phyloP scores from a whole-genome alignment of 441 rosid species.

The Erodium moschatum region DNA sequence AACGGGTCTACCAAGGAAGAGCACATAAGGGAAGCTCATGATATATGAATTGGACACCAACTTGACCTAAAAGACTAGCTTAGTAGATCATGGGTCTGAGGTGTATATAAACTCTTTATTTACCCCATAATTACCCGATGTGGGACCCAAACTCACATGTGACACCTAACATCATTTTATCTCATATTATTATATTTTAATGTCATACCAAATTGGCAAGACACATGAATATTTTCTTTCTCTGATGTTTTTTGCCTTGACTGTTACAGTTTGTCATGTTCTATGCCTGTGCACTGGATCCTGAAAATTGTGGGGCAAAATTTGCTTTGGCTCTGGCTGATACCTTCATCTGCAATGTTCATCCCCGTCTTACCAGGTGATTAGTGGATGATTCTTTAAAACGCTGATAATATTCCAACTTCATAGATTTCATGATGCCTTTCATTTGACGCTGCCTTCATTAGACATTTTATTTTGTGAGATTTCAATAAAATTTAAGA shows the following conservation, averaged over 20 bases:
- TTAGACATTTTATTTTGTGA: neutral
- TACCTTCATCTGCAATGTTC: conserved; percentile 33
- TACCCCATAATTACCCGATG: no score
- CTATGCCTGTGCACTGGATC: conserved; percentile 78
- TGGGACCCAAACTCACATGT: no score
- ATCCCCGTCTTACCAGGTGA: conserved; percentile 48
- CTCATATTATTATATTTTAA: neutral
- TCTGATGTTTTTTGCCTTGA: neutral
- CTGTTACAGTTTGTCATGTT: conserved; percentile 68
- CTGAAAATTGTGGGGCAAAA: conserved; percentile 58
- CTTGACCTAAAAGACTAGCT: no score
- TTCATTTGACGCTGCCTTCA: neutral
- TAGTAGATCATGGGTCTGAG: no score
- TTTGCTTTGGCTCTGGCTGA: conserved; percentile 50
- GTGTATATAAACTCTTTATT: no score
- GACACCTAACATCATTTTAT: neutral
- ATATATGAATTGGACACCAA: no score
- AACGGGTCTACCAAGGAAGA: no score
- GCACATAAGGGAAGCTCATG: no score
- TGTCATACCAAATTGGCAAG: no score
- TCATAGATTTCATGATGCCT: neutral
- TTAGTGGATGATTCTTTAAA: neutral
- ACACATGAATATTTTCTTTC: no score
- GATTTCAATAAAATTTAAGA: neutral
- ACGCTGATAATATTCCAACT: neutral